phyloP scores from a whole-genome alignment of 257 asterid genomes.

The Agastache rugosa region DNA sequence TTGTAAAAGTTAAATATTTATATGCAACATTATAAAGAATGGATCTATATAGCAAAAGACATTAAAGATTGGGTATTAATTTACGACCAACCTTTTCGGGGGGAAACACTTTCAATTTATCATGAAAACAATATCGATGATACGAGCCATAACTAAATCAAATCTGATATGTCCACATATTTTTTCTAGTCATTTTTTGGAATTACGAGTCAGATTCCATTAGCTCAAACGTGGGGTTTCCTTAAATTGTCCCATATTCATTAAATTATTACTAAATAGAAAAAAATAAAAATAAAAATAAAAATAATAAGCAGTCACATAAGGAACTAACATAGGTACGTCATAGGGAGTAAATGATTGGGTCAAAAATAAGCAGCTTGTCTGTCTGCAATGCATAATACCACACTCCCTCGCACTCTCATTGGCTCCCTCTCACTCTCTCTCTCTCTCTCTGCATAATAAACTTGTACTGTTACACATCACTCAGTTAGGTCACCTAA shows the following conservation, averaged over 20 bases:
- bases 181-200: constrained; percentile 3
- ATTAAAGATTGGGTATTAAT: no score
- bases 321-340: constrained; percentile 40
- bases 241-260: constrained; percentile 20
- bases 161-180: constrained; percentile 13
- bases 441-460: no score
- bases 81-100: no score
- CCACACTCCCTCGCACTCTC: constrained; percentile 23
- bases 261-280: not conserved
- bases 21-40: no score
- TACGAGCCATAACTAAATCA: constrained; percentile 1
- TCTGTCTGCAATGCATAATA: constrained; percentile 12
- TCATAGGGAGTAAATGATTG: constrained; percentile 27
- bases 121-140: constrained; percentile 18
- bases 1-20: no score
- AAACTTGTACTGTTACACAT: not conserved
- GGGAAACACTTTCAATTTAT: not conserved
- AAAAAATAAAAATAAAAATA: not conserved
- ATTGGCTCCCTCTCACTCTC: constrained; percentile 22
- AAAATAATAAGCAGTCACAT: constrained; percentile 23
- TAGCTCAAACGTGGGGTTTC: constrained; percentile 19
- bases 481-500: constrained; percentile 30
- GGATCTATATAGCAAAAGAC: no score
- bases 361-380: constrained; percentile 26
- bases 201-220: constrained; percentile 40